phyloP scores from a whole-genome alignment of 768 basidiomycete species.

The Collybiopsis confluens region DNA sequence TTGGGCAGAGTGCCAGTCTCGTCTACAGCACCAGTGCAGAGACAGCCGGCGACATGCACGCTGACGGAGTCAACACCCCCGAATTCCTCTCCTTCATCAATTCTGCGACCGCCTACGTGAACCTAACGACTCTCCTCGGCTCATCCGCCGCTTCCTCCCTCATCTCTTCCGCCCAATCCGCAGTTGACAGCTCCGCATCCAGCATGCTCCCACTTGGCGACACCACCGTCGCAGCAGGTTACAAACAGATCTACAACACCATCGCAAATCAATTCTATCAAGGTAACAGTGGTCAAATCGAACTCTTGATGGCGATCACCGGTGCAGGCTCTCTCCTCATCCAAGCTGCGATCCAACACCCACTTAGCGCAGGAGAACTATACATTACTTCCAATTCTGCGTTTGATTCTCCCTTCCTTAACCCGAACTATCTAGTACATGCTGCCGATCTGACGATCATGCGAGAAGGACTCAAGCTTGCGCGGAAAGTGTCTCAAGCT shows the following conservation, averaged over 20 bases:
- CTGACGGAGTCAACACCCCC: neutral
- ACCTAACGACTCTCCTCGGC: slow-evolving; percentile 37
- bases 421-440: slow-evolving; percentile 48
- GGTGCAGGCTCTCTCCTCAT: slow-evolving; percentile 33
- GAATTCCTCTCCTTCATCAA: slow-evolving; percentile 45
- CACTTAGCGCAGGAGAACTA: slow-evolving; percentile 37
- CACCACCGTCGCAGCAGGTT: slow-evolving; percentile 44
- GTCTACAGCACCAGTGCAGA: slow-evolving; percentile 32
- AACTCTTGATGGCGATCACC: slow-evolving; percentile 47
- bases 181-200: slow-evolving; percentile 25
- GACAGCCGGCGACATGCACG: slow-evolving; percentile 41
- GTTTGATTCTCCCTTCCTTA: slow-evolving; percentile 47
- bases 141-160: slow-evolving; percentile 26
- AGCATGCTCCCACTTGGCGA: slow-evolving; percentile 42
- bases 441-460: slow-evolving; percentile 32
- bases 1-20: slow-evolving; percentile 34
- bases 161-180: slow-evolving; percentile 16
- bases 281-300: slow-evolving; percentile 46
- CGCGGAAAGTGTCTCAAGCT: slow-evolving; percentile 40
- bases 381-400: slow-evolving; percentile 43
- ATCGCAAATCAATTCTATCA: slow-evolving; percentile 35
- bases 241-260: slow-evolving; percentile 50
- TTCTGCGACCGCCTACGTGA: slow-evolving; percentile 48
- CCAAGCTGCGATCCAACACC: slow-evolving; percentile 46
- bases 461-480: slow-evolving; percentile 45